These are phyloP conservation scores for Digitaria exilis DNA, from an alignment of 202 grass and related monocot genomes.

Conservation along the genomic window DNA sequence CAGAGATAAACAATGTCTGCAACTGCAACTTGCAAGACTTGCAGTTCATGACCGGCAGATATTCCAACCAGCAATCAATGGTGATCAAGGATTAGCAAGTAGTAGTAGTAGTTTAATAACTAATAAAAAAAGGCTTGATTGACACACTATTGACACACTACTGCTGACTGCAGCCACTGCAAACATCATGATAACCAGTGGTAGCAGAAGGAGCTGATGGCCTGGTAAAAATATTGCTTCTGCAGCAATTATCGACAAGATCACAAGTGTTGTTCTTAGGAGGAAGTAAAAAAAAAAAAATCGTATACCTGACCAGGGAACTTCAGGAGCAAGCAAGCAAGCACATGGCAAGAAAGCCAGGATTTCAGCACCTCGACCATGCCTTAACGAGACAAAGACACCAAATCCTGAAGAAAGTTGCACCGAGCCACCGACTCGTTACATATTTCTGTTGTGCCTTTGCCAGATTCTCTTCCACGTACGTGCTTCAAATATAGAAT, in stretches of 20 bases:
- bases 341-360: constrained; percentile 23
- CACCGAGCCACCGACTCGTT: background rate
- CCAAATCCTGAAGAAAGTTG: constrained; percentile 23
- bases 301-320: constrained; percentile 2
- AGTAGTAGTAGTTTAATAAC: background rate
- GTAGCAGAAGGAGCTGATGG: background rate
- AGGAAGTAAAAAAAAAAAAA: background rate
- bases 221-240: constrained; percentile 16
- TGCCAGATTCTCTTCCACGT: background rate
- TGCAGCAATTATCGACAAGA: constrained; percentile 19
- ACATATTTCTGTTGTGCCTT: background rate
- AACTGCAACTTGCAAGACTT: background rate
- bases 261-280: constrained; percentile 17
- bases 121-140: background rate
- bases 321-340: constrained; percentile 50
- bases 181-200: constrained; percentile 31
- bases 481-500: background rate
- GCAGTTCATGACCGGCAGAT: constrained; percentile 29
- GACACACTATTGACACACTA: background rate
- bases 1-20: background rate
- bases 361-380: constrained; percentile 37
- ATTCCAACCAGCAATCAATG: constrained; percentile 26
- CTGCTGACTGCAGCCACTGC: background rate
- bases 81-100: background rate
- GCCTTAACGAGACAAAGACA: constrained; percentile 19